Conservation (phyloP, 169 alveolate genomes). For the Condylostoma magnum region DNA sequence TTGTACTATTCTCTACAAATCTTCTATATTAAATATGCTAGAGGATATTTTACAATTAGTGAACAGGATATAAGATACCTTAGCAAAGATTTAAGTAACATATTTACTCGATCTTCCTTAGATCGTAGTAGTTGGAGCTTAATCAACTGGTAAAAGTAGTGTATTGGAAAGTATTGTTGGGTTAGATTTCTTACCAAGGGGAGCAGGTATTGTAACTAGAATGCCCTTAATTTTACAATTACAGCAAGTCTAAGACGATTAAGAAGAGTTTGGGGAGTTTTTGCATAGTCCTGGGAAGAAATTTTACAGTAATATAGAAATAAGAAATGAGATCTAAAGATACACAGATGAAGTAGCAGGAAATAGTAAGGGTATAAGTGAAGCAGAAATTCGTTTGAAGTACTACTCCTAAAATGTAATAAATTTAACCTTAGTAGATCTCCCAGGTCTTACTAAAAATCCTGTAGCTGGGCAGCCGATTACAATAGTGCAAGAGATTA, state of each 20-base stretch:
- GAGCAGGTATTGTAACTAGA: constrained; percentile 98
- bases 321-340: constrained; percentile 85
- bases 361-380: constrained; percentile 93
- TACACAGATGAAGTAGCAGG: constrained; percentile 93
- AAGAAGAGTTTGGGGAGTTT: constrained; percentile 72
- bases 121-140: constrained; percentile 21
- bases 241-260: constrained; percentile 84
- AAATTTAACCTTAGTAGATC: constrained; percentile 96
- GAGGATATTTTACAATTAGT: too few relatives aligned
- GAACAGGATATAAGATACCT: too few relatives aligned
- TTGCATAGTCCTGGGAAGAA: constrained; percentile 78
- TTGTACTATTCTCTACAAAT: too few relatives aligned
- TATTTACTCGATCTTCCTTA: too few relatives aligned
- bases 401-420: constrained; percentile 95
- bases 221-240: constrained; percentile 97
- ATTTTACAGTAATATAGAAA: constrained; percentile 90
- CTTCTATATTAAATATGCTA: too few relatives aligned
- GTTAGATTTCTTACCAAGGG: constrained; percentile 96
- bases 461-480: constrained; percentile 95
- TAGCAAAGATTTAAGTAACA: too few relatives aligned
- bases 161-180: constrained; percentile 98
- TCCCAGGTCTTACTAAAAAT: constrained; percentile 99
- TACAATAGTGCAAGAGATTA: constrained; percentile 93
- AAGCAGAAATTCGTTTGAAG: constrained; percentile 95
- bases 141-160: constrained; percentile 82